Base-by-base conservation (phyloP, 1,284 basidiomycete genomes). In the Coniferiporia weirii region DNA sequence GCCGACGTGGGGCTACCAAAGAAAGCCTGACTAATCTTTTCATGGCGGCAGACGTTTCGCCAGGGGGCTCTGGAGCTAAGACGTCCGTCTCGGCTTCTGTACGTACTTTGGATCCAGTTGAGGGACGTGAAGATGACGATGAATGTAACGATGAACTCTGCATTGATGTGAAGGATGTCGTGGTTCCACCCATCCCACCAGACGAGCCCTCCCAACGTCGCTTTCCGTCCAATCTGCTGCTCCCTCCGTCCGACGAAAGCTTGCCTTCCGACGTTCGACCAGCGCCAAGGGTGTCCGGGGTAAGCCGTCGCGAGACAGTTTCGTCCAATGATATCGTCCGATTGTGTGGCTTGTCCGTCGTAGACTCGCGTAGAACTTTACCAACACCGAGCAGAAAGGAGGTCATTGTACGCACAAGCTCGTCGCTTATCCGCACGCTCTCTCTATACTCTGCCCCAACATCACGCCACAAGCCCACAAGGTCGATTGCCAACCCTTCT, bases 391-490 rank as follows among this genome's bases (percentile, higher is more conserved):
- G 72, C 63, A 92, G 70, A 61, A 92, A 82, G 44, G 81, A 82
- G 2, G 90, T 91, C 69, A 89, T 75, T 8, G 81, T 83, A 54
- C 90, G 74, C 1, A 91, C 84, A 46, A 90, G 74, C 66, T 91
- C 89, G 68, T 91, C 89, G 61, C 85, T 87, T 52, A 83, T 77
- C 64, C 86, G 76, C 61, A 88, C 64, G 52, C 81, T 79, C 58
- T 92, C 89, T 43, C 88, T 72, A 66, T 84, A 87, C 60, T 91
- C 88, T 3, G 76, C 78, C 0, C 86, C 85, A 9, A 91, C 79
- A 52, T 76, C 72, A 56, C 79, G 75, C 87, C 87, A 91, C 20
- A 89, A 71, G 57, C 83, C 81, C 3, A 75, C 77, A 22, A 81
- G 66, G 49, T 79, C 76, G 44, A 70, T 65, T 32, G 57, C 62